Evolutionary conservation across 345 rosid species (phyloP).

Genomic region (Rhodamnia argentea): DNA sequence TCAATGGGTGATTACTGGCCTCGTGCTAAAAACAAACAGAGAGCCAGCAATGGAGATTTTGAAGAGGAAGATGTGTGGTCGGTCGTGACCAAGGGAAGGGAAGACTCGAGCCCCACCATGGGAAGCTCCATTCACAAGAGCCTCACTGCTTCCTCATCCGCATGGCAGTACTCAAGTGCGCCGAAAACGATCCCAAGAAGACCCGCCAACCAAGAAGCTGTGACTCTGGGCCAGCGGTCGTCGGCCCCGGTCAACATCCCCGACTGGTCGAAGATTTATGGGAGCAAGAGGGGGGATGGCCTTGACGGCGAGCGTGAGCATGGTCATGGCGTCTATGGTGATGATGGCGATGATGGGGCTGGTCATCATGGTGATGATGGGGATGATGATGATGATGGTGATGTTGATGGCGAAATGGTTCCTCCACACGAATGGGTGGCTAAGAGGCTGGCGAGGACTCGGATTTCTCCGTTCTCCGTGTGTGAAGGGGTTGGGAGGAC

Average conservation of each 20-base stretch:
- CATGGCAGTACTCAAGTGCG: slow-evolving; percentile 20
- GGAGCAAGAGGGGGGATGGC: slow-evolving; percentile 7
- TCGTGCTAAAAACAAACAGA: slow-evolving; percentile 3
- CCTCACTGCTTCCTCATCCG: not conserved
- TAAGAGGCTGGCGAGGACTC: slow-evolving; percentile 64
- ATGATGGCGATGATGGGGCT: slow-evolving; percentile 5
- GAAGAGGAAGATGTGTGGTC: slow-evolving; percentile 74
- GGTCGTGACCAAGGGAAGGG: slow-evolving; percentile 25
- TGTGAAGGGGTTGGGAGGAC: slow-evolving; percentile 94
- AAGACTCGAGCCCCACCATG: not conserved
- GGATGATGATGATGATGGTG: slow-evolving; percentile 13
- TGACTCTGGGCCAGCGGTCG: slow-evolving; percentile 30
- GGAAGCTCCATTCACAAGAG: not conserved
- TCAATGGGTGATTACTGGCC: slow-evolving; percentile 28
- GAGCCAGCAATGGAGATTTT: slow-evolving; percentile 41
- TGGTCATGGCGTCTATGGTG: not conserved
- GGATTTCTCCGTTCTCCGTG: slow-evolving; percentile 80
- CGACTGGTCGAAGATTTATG: slow-evolving; percentile 90
- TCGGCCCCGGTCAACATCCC: slow-evolving; percentile 85
- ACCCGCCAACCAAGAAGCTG: slow-evolving; percentile 7
- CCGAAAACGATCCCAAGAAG: slow-evolving; percentile 28
- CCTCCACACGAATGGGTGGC: slow-evolving; percentile 99
- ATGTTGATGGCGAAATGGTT: slow-evolving; percentile 34
- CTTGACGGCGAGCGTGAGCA: not conserved
- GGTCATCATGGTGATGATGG: not conserved